phyloP scores from a whole-genome alignment of 2,329 filamentous ascomycete genomes.

The Penicillium hesseltinei region DNA sequence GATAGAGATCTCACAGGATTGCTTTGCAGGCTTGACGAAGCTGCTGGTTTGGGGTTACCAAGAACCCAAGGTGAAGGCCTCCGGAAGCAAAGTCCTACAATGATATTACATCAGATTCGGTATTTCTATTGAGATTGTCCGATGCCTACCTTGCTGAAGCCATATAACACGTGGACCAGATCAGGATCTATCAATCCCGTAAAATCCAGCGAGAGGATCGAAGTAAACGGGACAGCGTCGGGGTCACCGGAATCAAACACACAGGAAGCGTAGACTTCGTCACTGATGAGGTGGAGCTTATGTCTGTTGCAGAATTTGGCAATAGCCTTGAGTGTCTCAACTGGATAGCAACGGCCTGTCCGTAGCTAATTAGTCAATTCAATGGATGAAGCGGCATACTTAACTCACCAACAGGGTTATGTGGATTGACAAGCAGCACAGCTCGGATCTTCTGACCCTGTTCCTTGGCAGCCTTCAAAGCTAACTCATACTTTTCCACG shows the following conservation, averaged over 20 bases:
- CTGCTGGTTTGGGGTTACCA: conserved; percentile 26
- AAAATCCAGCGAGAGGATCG: conserved; percentile 46
- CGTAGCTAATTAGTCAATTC: conserved; percentile 9
- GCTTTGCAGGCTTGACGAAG: conserved; percentile 30
- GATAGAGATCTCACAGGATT: conserved; percentile 19
- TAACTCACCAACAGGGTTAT: conserved; percentile 44
- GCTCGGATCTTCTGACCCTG: conserved; percentile 39
- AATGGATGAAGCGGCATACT: not conserved
- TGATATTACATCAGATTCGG: conserved; percentile 30
- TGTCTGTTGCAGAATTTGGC: conserved; percentile 51
- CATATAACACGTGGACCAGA: conserved; percentile 52
- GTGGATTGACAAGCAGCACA: conserved; percentile 45
- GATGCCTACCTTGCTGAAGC: conserved; percentile 37
- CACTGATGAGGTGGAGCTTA: conserved; percentile 53
- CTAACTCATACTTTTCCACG: conserved; percentile 39
- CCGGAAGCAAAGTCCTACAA: conserved; percentile 33
- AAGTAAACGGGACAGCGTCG: conserved; percentile 43
- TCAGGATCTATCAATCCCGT: conserved; percentile 46
- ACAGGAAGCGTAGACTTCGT: conserved; percentile 58
- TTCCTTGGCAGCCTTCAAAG: conserved; percentile 32
- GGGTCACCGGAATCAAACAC: conserved; percentile 44
- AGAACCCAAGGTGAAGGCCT: conserved; percentile 30
- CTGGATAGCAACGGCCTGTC: conserved; percentile 46
- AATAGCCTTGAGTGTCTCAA: conserved; percentile 43
- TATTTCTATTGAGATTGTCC: conserved; percentile 21